Conservation (phyloP, 2,329 filamentous ascomycete genomes). For the Coniella vitis region DNA sequence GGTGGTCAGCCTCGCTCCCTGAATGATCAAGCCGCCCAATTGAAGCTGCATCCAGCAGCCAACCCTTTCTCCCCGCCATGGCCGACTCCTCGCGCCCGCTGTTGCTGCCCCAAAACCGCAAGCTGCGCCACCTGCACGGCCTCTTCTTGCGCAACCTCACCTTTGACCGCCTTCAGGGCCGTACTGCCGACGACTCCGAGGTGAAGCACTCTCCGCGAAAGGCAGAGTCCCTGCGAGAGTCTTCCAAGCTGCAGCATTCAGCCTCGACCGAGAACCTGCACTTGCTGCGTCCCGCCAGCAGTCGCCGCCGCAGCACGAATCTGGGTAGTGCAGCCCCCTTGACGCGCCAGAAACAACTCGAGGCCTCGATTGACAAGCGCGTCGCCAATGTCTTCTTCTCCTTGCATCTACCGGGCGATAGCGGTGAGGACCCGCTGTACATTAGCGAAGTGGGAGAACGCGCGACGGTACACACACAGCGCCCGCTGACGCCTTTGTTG, state of each 20-base stretch:
- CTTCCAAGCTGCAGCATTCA: constrained; percentile 45
- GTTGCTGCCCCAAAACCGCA: constrained; percentile 69
- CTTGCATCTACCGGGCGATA: constrained; percentile 60
- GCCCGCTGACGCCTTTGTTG: not conserved
- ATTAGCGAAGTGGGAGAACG: constrained; percentile 75
- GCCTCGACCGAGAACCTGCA: constrained; percentile 46
- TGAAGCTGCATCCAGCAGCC: constrained; percentile 13
- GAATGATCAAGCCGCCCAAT: constrained; percentile 7
- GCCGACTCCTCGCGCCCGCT: constrained; percentile 35
- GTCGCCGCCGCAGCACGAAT: constrained; percentile 41
- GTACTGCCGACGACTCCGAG: constrained; percentile 71
- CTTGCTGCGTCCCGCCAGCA: constrained; percentile 23
- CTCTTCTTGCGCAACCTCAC: constrained; percentile 82
- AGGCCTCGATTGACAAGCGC: constrained; percentile 61
- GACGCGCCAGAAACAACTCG: constrained; percentile 65
- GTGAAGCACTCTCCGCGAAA: constrained; percentile 66
- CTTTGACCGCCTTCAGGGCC: constrained; percentile 49
- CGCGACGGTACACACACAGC: constrained; percentile 50
- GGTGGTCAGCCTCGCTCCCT: not conserved
- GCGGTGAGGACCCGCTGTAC: constrained; percentile 69
- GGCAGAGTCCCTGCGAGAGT: constrained; percentile 44
- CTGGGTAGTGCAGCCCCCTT: constrained; percentile 39
- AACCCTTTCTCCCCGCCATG: constrained; percentile 19
- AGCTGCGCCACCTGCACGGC: constrained; percentile 78
- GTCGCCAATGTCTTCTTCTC: constrained; percentile 90